Base-by-base conservation (phyloP, 1,139 yeast genomes). In the Nakaseomyces kungkrabaensis region DNA sequence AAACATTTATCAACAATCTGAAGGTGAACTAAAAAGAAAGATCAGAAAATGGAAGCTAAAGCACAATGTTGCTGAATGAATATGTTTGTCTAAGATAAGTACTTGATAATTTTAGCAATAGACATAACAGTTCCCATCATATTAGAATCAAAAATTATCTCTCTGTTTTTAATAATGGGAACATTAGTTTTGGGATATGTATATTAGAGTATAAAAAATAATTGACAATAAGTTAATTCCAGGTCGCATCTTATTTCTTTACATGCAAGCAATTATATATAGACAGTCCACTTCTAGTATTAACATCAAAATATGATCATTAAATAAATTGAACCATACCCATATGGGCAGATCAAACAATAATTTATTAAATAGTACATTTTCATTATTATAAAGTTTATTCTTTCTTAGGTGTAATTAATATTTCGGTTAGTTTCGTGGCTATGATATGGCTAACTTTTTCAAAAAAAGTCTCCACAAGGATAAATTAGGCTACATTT, bases 1-100 rank as follows among this genome's bases (percentile, higher is more conserved):
- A 55, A 92, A 92, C 65, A 76, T 85, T 3, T 79, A 77, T 68
- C 97, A 89, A 69, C 90, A 86, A 64, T 76, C 87, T 55, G 82
- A 81, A n/a, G 95, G 95, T 31, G 95, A 88, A 60, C 71, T 90
- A 61, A 82, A 76, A 67, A 78, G 78, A 64, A 78, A 89, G 61
- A 72, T 87, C 44, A 60, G 60, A 41, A 82, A 79, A 64, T 85
- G 90, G 90, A 81, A 79, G 63, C 76, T 76, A 63, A 63, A 67
- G 45, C 70, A 76, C 52, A 61, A 59, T 49, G 63, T 69, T 26
- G 10, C 32, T 13, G 24, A 11, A 29, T 33, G 34, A 48, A 22
- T 24, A 44, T 29, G 5, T 40, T 10, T 17, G 4, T 7, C 32
- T 7, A 29, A 29, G 10, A 13, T 7, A 17, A 13, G 17, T 34